A percentile compares a stretch with the other conserved stretches of the same genome.
Conservation (phyloP, 2,329 filamentous ascomycete genomes). For the Bipolaris bicolor region DNA sequence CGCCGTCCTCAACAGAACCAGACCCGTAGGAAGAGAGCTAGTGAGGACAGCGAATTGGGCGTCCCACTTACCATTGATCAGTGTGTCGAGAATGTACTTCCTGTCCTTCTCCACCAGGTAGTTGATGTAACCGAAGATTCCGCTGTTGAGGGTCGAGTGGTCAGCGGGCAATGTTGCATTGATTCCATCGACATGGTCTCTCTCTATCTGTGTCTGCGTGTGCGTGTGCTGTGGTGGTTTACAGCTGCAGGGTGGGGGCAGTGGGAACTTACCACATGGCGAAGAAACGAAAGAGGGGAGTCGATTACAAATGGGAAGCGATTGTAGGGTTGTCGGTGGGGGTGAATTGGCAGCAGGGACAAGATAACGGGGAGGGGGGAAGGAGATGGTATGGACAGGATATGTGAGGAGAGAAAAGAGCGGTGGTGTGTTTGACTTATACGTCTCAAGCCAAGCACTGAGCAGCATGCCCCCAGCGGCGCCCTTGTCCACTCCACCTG, state of each 20-base stretch:
- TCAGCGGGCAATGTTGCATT: conserved; percentile 22
- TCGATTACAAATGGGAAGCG: conserved; percentile 34
- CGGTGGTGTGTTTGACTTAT: conserved; percentile 48
- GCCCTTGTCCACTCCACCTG: conserved; percentile 35
- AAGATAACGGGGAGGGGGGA: conserved; percentile 24
- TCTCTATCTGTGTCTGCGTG: not conserved
- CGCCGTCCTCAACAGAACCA: conserved; percentile 8
- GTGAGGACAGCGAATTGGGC: not conserved
- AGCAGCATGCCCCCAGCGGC: conserved; percentile 37
- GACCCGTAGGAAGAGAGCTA: conserved; percentile 3
- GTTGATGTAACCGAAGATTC: conserved; percentile 98
- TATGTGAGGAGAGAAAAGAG: conserved; percentile 42
- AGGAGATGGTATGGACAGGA: conserved; percentile 14
- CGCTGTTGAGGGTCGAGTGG: conserved; percentile 59
- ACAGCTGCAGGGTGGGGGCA: conserved; percentile 27
- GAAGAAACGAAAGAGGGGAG: conserved; percentile 35
- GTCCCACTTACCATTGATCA: conserved; percentile 83
- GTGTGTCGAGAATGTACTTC: conserved; percentile 92
- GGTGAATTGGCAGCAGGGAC: conserved; percentile 20
- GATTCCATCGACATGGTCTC: no score
- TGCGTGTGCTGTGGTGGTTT: not conserved
- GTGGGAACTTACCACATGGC: conserved; percentile 48
- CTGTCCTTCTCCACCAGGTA: conserved; percentile 99
- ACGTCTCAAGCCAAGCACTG: conserved; percentile 38
- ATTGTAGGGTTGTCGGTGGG: conserved; percentile 28